Percentiles rank a stretch among this genome's conserved stretches.
These are phyloP conservation scores for Ceratocystis cubensis DNA, from an alignment of 2,329 filamentous ascomycete species.

Conservation along the genomic window DNA sequence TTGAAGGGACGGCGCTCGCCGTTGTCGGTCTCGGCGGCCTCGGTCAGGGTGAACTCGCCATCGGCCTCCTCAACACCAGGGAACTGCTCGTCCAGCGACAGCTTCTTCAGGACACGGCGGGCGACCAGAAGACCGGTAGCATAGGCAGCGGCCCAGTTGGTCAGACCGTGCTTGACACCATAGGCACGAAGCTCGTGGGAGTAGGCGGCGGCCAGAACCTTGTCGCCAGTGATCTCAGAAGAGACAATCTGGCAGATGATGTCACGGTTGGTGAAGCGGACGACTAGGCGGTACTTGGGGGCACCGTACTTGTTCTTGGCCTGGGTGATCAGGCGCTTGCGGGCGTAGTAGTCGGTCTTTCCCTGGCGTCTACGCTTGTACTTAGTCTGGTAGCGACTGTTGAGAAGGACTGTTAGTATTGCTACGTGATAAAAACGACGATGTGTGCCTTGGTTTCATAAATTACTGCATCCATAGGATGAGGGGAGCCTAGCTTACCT, in stretches of 20 bases:
- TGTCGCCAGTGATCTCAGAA: conserved; percentile 95
- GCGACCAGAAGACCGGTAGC: conserved; percentile 92
- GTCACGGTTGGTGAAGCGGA: conserved; percentile 99
- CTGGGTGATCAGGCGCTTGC: conserved; percentile 98
- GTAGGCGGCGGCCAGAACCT: conserved; percentile 88
- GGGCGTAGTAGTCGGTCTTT: conserved; percentile 99
- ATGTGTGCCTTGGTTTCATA: neutral
- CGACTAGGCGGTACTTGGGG: conserved; percentile 98
- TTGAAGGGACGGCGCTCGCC: conserved; percentile 98
- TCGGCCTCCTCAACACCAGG: conserved; percentile 91
- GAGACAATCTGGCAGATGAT: conserved; percentile 96
- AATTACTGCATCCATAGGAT: no score
- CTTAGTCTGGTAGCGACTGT: conserved; percentile 97
- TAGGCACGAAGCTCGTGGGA: conserved; percentile 96
- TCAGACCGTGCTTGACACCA: conserved; percentile 94
- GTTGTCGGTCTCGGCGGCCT: conserved; percentile 81
- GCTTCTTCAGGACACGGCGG: conserved; percentile 93
- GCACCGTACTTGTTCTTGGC: conserved; percentile 99
- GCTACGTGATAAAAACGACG: neutral
- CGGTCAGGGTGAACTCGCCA: conserved; percentile 91
- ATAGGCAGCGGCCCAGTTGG: conserved; percentile 99
- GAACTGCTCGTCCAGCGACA: conserved; percentile 87
- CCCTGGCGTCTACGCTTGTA: conserved; percentile 92
- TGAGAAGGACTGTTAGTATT: conserved; percentile 25
- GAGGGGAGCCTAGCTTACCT: conserved; percentile 49